These are phyloP conservation scores for Phycomyces blakesleeanus DNA, from an alignment of 192 early-diverging fungal genomes.

Conservation along the genomic window DNA sequence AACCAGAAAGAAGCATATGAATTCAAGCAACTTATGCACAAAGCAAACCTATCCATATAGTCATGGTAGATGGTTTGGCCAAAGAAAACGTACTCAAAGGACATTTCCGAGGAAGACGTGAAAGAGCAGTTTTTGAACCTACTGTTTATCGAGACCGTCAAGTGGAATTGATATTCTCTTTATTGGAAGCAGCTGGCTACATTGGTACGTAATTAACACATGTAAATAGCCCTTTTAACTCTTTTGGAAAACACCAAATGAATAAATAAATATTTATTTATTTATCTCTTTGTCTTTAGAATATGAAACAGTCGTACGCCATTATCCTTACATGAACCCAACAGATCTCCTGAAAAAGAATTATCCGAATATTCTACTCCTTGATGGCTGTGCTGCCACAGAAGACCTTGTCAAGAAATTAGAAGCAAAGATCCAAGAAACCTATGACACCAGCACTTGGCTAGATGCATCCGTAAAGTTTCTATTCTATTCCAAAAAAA, in stretches of 20 bases:
- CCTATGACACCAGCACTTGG: background rate
- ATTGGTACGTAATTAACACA: slow-evolving; percentile 14
- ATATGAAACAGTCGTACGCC: background rate
- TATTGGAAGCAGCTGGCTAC: slow-evolving; percentile 12
- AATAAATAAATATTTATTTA: background rate
- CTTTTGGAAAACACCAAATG: background rate
- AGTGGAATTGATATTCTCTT: slow-evolving; percentile 7
- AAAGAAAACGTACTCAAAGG: background rate
- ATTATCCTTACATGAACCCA: background rate
- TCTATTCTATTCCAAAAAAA: background rate
- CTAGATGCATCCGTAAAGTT: background rate
- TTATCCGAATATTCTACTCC: background rate
- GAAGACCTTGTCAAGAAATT: background rate
- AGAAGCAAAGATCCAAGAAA: background rate
- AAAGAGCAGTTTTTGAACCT: slow-evolving; percentile 21
- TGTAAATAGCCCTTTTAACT: background rate
- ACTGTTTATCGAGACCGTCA: slow-evolving; percentile 21
- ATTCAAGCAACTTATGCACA: background rate
- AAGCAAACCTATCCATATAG: background rate
- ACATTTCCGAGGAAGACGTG: slow-evolving; percentile 13
- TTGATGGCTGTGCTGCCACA: background rate
- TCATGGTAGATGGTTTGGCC: background rate
- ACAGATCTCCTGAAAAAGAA: background rate
- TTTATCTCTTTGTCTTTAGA: background rate
- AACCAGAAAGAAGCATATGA: too few species aligned